Base-by-base conservation (phyloP, 208 protist genomes). In the Phytomonas serpens region DNA sequence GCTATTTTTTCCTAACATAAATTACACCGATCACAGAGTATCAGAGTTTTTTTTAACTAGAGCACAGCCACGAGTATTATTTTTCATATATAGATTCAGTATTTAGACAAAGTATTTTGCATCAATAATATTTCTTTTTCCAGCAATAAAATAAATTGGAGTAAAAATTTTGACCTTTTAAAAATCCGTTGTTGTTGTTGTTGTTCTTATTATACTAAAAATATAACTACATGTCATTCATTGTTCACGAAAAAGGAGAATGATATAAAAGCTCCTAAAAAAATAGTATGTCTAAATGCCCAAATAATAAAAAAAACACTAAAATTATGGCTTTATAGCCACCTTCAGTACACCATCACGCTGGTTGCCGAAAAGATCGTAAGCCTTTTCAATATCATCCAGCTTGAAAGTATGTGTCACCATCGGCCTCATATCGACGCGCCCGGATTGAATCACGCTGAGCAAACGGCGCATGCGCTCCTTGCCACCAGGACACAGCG, bases 291-390 rank as follows among this genome's bases (percentile, higher is more conserved):
- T n/a, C n/a, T n/a, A n/a, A 52, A 52, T 23, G 13, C 2, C 13
- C 11, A 4, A 66, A 4, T 23, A 23, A 66, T n/a, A 66, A 27
- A 36, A 16, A 16, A 36, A 66, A 27, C 14, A 16, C 4, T 23
- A 62, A 62, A 38, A 34, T 77, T 73, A 78, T 37, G 75, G 78
- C 19, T 47, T 77, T 34, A 82, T 71, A 27, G 78, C 78, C 11
- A 78, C 70, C 61, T 79, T 82, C 27, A 79, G 29, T 38, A 82
- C 74, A 47, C 75, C 78, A 64, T 82, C 74, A 47, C 72, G 72
- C 40, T 82, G 75, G 68, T 76, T 73, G 40, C 61, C 67, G 47
- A 82, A 82, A 33, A 82, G 64, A 34, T 82, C 74, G 61, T 78
- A 82, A 13, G 75, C 74, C 67, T 78, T 63, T 40, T 77, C 71